Evolutionary conservation across 208 protist genomes (phyloP).

Genomic region (Crithidia brevicula): DNA sequence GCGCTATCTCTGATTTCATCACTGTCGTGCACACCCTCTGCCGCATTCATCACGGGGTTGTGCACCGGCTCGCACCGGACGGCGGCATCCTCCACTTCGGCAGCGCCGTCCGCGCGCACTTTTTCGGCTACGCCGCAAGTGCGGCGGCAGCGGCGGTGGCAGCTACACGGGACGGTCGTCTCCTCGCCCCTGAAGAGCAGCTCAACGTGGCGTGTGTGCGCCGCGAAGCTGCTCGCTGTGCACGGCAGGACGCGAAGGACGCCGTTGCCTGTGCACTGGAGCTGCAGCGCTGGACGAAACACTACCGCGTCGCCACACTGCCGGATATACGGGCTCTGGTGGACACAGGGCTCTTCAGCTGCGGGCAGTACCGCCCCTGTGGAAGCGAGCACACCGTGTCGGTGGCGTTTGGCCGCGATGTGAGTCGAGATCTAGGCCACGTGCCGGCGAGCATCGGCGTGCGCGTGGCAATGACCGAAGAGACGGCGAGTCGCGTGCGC

Average conservation of each 20-base stretch:
- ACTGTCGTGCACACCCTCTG: not conserved
- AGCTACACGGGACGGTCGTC: not conserved
- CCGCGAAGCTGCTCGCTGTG: not conserved
- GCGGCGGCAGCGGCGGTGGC: not conserved
- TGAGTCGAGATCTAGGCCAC: slow-evolving; percentile 26
- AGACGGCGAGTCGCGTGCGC: slow-evolving; percentile 43
- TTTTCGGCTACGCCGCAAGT: not conserved
- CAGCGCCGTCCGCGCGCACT: slow-evolving; percentile 19
- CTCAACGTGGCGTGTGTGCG: slow-evolving; percentile 1
- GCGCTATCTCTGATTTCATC: not conserved
- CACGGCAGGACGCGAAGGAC: slow-evolving; percentile 16
- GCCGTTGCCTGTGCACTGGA: slow-evolving; percentile 25
- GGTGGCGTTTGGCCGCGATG: slow-evolving; percentile 33
- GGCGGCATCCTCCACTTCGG: slow-evolving; percentile 11
- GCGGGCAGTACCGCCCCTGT: slow-evolving; percentile 19
- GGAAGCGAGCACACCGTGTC: slow-evolving; percentile 21
- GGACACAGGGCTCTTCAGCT: slow-evolving; percentile 27
- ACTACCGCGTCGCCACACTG: not conserved
- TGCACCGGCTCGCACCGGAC: slow-evolving; percentile 6
- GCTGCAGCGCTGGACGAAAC: slow-evolving; percentile 18
- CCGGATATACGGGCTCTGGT: slow-evolving; percentile 21
- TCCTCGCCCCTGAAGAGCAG: not conserved
- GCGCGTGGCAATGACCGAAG: slow-evolving; percentile 38
- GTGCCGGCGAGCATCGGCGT: slow-evolving; percentile 26
- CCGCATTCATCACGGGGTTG: not conserved